Evolutionary conservation across 2,329 filamentous ascomycete genomes (phyloP), one percentile per base, ranked within the genome.

Genomic region (Monilinia vaccinii-corymbosi): DNA sequence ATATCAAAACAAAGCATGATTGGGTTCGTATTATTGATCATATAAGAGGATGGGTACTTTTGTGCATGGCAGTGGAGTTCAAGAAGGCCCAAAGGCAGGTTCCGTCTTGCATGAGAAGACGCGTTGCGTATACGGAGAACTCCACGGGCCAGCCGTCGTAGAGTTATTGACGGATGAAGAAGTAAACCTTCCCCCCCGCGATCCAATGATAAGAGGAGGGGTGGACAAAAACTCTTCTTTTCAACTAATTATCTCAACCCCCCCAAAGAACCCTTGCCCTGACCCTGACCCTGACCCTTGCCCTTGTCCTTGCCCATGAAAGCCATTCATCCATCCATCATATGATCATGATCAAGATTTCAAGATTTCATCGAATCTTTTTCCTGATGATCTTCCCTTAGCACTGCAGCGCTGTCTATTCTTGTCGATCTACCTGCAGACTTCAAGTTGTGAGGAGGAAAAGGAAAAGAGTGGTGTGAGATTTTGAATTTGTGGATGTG

Each of bases 281-380:
- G 31, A 40, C 18, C 21, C 18, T 23, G 38, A 23, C 18, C 40
- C 50, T 31, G 31, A 40, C 18, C 21, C 18, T 23, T 25, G 38
- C 10, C 36, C 50, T 42, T 52, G 36, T 21, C 40, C 50, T 31
- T 31, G 40, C 18, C 21, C 18, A 3, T 23, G 38, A 32, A 53
- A 38, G n/a, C n/a, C n/a, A n/a, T n/a, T n/a, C n/a, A n/a, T n/a
- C n/a, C n/a, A n/a, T n/a, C n/a, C 38, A 45, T 55, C 51, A 55
- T 55, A 55, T 55, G 51, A 55, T 55, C 38, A 55, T 55, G 51
- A 55, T 55, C 38, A 45, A 44, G 21, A 55, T 55, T 44, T 23
- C 38, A 53, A 42, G n/a, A 53, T 53, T 53, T 23, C 38, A 55
- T 55, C 51, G 28, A 55, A 32, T 23, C 25, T 21, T 23, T 42